These are phyloP conservation scores for Fraxinus angustifolia DNA, from an alignment of 305 asterid genomes.

Conservation along the genomic window DNA sequence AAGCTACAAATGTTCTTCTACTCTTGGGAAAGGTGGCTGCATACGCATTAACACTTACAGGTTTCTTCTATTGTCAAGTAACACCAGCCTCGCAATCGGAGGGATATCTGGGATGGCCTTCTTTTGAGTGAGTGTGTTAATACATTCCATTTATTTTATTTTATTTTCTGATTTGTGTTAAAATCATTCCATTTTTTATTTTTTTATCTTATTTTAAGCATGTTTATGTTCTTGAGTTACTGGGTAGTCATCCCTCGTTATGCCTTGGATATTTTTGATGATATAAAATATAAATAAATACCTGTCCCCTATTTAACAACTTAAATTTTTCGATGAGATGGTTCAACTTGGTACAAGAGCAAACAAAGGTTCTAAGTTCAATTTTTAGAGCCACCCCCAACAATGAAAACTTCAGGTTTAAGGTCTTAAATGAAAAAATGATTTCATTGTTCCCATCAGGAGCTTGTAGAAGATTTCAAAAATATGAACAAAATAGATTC, in stretches of 20 bases:
- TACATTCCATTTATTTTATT: not conserved
- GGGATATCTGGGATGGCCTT: conserved; percentile 52
- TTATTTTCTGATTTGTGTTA: not conserved
- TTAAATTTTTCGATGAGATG: not conserved
- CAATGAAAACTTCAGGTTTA: not conserved
- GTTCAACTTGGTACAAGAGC: not conserved
- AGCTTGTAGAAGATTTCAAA: not conserved
- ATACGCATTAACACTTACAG: conserved; percentile 82
- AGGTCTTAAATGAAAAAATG: not conserved
- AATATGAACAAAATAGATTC: not conserved
- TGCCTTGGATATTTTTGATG: not conserved
- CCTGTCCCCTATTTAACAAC: not conserved
- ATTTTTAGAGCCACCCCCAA: not conserved
- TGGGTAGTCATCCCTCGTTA: conserved; percentile 4
- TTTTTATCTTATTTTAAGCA: not conserved
- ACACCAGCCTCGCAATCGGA: conserved; percentile 49
- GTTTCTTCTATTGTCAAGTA: conserved; percentile 79
- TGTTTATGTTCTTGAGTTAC: not conserved
- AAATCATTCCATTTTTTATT: not conserved
- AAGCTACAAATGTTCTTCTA: conserved; percentile 73
- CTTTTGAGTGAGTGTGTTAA: conserved; percentile 56
- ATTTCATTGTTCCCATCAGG: not conserved
- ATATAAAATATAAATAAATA: not conserved
- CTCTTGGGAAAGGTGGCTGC: conserved; percentile 90
- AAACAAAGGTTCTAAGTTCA: not conserved